These are phyloP conservation scores for Candida piceae DNA, from an alignment of 805 yeast genomes.

Conservation along the genomic window DNA sequence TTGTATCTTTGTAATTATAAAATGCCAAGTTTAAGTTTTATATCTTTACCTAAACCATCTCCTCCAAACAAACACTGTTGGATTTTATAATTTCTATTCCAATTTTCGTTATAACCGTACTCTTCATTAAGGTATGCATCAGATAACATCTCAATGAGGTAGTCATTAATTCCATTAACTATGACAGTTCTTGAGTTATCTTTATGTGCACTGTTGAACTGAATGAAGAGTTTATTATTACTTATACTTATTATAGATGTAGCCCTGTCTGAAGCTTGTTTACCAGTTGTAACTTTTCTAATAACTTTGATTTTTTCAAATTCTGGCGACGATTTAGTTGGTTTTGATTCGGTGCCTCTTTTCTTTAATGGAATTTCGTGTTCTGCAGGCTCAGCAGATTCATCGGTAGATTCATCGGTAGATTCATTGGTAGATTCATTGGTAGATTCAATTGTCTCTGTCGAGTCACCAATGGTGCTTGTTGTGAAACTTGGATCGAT, in stretches of 20 bases:
- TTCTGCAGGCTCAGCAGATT: no score
- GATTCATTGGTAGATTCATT: no score
- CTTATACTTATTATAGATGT: not conserved
- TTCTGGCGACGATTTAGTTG: no score
- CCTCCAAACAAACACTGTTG: not conserved
- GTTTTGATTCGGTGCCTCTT: no score
- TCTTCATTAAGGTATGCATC: not conserved
- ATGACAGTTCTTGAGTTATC: not conserved
- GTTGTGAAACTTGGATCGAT: no score
- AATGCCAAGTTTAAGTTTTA: no score
- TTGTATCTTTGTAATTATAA: no score
- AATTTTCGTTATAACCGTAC: not conserved
- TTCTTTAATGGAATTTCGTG: no score
- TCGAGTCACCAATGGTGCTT: no score
- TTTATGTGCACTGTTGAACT: not conserved
- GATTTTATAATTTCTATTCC: constrained; percentile 1
- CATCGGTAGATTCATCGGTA: no score
- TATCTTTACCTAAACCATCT: not conserved
- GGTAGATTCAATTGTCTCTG: no score
- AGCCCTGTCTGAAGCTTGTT: not conserved
- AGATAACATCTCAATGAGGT: not conserved
- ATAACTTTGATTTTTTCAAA: no score
- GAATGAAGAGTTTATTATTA: constrained; percentile 1
- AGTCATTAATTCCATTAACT: not conserved
- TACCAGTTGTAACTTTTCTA: not conserved